phyloP scores from a whole-genome alignment of 495 filamentous ascomycete species.

The Penicillium mononematosum region DNA sequence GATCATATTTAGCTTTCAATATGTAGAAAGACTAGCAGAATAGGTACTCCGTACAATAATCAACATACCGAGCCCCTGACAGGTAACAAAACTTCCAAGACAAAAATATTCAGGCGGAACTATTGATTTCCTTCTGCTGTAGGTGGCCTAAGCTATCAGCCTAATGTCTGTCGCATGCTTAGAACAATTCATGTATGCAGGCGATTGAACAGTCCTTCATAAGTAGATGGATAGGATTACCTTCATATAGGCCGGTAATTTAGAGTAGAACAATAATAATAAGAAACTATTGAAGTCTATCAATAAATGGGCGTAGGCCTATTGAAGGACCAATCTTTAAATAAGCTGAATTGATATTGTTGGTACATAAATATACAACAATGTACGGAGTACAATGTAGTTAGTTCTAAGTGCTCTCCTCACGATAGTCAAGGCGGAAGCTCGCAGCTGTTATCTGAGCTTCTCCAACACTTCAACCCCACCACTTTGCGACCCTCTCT shows the following conservation, averaged over 20 bases:
- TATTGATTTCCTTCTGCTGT: constrained; percentile 1
- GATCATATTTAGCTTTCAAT: neutral
- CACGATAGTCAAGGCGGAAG: constrained; percentile 8
- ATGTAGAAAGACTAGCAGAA: neutral
- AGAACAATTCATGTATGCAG: neutral
- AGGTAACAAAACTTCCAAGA: neutral
- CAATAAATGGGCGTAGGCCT: neutral
- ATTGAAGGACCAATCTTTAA: neutral
- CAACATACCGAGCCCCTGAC: constrained; percentile 7
- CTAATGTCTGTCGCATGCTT: neutral
- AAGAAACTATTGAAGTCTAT: neutral
- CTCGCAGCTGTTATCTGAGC: constrained; percentile 14
- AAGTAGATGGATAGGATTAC: neutral
- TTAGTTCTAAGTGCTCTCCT: neutral
- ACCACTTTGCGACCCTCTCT: constrained; percentile 9
- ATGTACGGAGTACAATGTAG: neutral
- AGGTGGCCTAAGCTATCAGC: neutral
- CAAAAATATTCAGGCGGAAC: neutral
- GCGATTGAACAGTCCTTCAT: neutral
- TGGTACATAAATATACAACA: neutral
- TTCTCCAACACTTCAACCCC: constrained; percentile 22
- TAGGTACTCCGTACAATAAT: neutral
- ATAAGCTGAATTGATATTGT: neutral
- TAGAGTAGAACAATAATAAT: neutral
- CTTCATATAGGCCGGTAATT: neutral